Base-by-base conservation (phyloP, 2,329 filamentous ascomycete genomes). In the Talaromyces piceae region DNA sequence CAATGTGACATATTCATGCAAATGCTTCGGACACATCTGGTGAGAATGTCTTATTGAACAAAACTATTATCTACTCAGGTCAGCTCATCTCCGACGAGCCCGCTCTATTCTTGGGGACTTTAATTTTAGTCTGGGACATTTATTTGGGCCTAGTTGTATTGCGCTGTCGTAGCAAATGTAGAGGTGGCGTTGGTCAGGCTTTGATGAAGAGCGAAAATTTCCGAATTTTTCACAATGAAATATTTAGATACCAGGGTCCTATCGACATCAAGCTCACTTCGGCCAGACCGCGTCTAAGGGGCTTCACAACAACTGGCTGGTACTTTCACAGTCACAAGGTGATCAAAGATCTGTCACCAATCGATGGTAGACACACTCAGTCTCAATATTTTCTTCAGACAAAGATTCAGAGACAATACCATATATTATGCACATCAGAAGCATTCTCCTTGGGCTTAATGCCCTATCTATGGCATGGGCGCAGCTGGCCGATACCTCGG, bases 401-500 rank as follows among this genome's bases (percentile, higher is more conserved):
- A 3, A 8, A 20, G 9, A 6, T 18, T 9, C 20, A 13, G 16
- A 44, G 25, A 7, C 3, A 5, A 27, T 16, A 12, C 26, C 18
- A 37, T 18, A 22, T 27, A 41, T 20, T 4, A 51, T 51, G 49
- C 31, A 51, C 11, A 25, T 47, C 33, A 47, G 16, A 41, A 46
- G 31, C 20, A 7, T 51, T 44, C 25, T 51, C 25, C 44, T 51
- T 22, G 44, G 30, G 11, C 26, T 51, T 16, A 46, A 37, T 37
- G 45, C 30, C 37, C n/a, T 28, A 9, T 46, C 44, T 18, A 25
- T 31, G 8, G 44, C 43, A 31, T 22, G 44, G 27, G 44, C 25
- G 5, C 49, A 51, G 25, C 20, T 51, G 25, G 49, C 49, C 30
- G 49, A 51, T 18, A 43, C 49, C 18, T 23, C 43, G 4, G 30